These are phyloP conservation scores for Xylaria polymorpha DNA, from an alignment of 2,329 filamentous ascomycete species.

Conservation along the genomic window DNA sequence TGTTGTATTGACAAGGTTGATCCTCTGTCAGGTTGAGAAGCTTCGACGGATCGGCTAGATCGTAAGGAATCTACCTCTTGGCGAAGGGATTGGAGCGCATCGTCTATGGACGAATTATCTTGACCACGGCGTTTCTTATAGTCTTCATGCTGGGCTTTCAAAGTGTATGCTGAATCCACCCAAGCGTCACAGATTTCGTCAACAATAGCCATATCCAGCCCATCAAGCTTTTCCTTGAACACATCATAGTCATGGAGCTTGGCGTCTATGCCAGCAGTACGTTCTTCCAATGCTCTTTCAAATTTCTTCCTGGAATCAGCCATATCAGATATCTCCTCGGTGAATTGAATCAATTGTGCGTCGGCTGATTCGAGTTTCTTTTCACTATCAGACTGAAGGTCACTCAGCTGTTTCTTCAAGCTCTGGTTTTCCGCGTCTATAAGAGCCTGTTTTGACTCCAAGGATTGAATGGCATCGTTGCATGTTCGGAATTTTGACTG, in stretches of 20 bases:
- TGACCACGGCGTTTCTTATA: slow-evolving; percentile 18
- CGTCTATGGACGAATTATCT: slow-evolving; percentile 5
- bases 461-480: neutral
- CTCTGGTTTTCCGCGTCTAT: slow-evolving; percentile 21
- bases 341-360: slow-evolving; percentile 7
- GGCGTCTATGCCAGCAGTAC: slow-evolving; percentile 23
- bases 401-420: slow-evolving; percentile 27
- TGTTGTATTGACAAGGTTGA: neutral
- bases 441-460: slow-evolving; percentile 23
- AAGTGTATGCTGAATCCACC: slow-evolving; percentile 18
- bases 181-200: slow-evolving; percentile 35
- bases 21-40: neutral
- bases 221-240: slow-evolving; percentile 33
- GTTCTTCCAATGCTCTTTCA: slow-evolving; percentile 8
- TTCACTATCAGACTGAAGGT: slow-evolving; percentile 14
- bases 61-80: slow-evolving; percentile 12
- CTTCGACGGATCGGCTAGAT: neutral
- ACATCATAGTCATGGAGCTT: slow-evolving; percentile 26
- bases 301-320: neutral
- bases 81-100: slow-evolving; percentile 1
- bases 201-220: slow-evolving; percentile 24
- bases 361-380: neutral
- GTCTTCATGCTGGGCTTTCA: slow-evolving; percentile 31
- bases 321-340: slow-evolving; percentile 1
- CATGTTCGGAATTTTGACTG: slow-evolving; percentile 2